Evolutionary conservation across 192 early-diverging fungal species (phyloP).

Genomic region (Gonapodya prolifera): DNA sequence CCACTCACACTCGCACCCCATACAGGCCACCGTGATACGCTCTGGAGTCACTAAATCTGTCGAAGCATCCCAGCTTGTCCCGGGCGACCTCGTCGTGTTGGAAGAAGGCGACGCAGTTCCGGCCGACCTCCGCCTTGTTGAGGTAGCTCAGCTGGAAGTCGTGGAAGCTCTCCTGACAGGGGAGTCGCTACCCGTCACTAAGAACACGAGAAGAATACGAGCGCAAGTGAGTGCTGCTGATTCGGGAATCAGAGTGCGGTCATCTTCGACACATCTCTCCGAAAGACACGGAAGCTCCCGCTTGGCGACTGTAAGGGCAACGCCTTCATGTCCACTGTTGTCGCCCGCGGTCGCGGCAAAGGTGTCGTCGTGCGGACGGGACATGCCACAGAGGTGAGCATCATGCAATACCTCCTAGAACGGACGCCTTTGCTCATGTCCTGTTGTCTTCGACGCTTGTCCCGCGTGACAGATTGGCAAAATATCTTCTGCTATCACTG

Average conservation of each 20-base stretch:
- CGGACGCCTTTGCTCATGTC: not conserved
- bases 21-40: conserved; percentile 69
- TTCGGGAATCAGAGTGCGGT: not conserved
- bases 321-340: conserved; percentile 92
- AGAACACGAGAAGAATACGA: conserved; percentile 50
- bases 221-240: conserved; percentile 33
- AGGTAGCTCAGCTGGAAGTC: conserved; percentile 78
- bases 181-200: conserved; percentile 72
- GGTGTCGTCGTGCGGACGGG: conserved; percentile 90
- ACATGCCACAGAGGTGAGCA: conserved; percentile 52
- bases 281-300: conserved; percentile 53
- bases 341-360: conserved; percentile 78
- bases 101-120: conserved; percentile 52
- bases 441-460: conserved; percentile 1
- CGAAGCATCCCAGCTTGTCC: conserved; percentile 66
- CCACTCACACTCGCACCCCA: conserved; percentile 6
- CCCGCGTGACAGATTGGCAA: conserved; percentile 57
- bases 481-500: conserved; percentile 76
- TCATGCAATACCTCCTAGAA: not conserved
- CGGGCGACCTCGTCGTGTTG: conserved; percentile 82
- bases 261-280: conserved; percentile 3
- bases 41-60: conserved; percentile 59
- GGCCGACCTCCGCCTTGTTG: conserved; percentile 12
- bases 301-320: conserved; percentile 91
- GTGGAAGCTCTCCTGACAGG: conserved; percentile 90